Conservation (phyloP, 1,284 basidiomycete species). For the Marasmius tenuissimus region DNA sequence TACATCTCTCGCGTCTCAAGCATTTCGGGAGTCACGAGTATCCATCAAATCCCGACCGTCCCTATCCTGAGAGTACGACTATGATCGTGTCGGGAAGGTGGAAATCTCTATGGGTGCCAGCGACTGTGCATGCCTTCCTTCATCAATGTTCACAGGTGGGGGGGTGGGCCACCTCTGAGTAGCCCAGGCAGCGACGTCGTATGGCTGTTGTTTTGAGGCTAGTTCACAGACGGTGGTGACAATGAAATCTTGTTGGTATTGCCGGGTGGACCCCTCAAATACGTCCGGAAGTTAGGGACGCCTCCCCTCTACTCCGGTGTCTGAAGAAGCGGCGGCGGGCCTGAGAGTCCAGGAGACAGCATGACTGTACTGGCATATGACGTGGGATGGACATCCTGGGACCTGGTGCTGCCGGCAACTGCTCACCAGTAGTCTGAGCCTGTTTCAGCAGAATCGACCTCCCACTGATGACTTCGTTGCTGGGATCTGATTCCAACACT, state of each 20-base stretch:
- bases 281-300: constrained; percentile 56
- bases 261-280: constrained; percentile 56
- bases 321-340: constrained; percentile 63
- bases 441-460: constrained; percentile 77
- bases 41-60: constrained; percentile 37
- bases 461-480: constrained; percentile 76
- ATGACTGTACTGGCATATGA: constrained; percentile 81
- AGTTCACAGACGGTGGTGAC: constrained; percentile 48
- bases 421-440: constrained; percentile 78
- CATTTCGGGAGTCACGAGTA: neutral
- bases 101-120: constrained; percentile 84
- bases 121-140: constrained; percentile 58
- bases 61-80: constrained; percentile 47
- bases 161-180: constrained; percentile 77
- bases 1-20: neutral
- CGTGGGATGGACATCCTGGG: constrained; percentile 94
- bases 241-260: constrained; percentile 50
- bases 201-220: constrained; percentile 32
- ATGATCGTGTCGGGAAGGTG: constrained; percentile 47
- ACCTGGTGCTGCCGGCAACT: constrained; percentile 80
- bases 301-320: constrained; percentile 40
- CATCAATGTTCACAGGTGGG: constrained; percentile 74
- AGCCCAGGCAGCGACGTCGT: constrained; percentile 61
- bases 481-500: constrained; percentile 87
- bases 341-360: constrained; percentile 61